Base-by-base conservation (phyloP, 768 basidiomycete species). In the Coprinopsis cinerea region DNA sequence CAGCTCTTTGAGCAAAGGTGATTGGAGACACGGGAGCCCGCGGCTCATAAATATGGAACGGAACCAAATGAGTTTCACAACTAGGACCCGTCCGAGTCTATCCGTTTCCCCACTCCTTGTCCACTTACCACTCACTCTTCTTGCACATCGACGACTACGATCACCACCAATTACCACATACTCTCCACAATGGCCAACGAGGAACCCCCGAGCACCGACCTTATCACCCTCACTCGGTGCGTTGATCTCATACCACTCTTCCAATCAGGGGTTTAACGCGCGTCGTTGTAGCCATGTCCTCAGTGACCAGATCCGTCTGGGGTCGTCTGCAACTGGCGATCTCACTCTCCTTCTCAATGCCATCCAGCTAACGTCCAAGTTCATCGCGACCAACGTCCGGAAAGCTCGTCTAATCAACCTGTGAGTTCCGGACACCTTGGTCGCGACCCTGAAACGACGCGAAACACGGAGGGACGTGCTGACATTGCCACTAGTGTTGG, bases 371-470 rank as follows among this genome's bases (percentile, higher is more conserved):
- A 91, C 91, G 26, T 92, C 88, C 72, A 93, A 92, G 69, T 97
- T 97, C 76, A 97, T 98, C 64, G 91, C 94, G 2, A 94, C 92
- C 57, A 98, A 97, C 62, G 96, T 99, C 61, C 84, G 96, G 57
- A 91, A 92, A 69, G 96, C 96, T 23, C 82, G 95, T 43, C 76
- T 99, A 54, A 97, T 99, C 73, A 98, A 99, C 67, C 79, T 99
- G 89, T 95, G 59, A 62, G 90, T 72, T 41, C 35, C 40, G 17
- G 26, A 4, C 44, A 30, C 37, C n/a, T n/a, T n/a, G n/a, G n/a
- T n/a, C n/a, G n/a, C n/a, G n/a, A n/a, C n/a, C n/a, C n/a, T n/a
- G n/a, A n/a, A n/a, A n/a, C n/a, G n/a, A n/a, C n/a, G n/a, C n/a
- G n/a, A n/a, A n/a, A n/a, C n/a, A n/a, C n/a, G 48, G 45, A 32